Percentiles rank a stretch among this genome's conserved stretches.
phyloP scores from a whole-genome alignment of 371 early-diverging fungal species.

The Mucor circinelloides region DNA sequence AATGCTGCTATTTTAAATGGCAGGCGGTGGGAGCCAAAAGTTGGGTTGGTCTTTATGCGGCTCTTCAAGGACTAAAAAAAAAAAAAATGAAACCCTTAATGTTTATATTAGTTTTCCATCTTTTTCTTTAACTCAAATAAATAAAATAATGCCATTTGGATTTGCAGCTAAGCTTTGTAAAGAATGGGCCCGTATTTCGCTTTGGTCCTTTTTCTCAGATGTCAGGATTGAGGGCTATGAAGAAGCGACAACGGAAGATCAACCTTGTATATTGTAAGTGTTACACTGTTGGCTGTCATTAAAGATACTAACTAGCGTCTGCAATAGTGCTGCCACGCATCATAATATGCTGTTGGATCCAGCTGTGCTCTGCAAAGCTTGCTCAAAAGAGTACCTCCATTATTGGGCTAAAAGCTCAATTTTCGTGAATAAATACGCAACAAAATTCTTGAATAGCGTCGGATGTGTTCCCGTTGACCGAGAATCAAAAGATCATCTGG shows the following conservation, averaged over 20 bases:
- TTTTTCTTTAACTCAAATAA: not conserved
- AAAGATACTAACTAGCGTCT: not conserved
- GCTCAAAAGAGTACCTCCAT: constrained; percentile 25
- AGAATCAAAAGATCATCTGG: constrained; percentile 24
- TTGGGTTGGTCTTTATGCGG: not conserved
- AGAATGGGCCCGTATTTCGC: constrained; percentile 12
- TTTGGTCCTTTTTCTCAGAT: constrained; percentile 13
- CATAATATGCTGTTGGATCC: constrained; percentile 48
- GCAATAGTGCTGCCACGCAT: constrained; percentile 26
- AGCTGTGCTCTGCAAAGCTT: constrained; percentile 24
- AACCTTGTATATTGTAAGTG: constrained; percentile 22
- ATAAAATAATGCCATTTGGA: constrained; percentile 11
- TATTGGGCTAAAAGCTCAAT: constrained; percentile 41
- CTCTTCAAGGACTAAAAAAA: not conserved
- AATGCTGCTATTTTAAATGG: not conserved
- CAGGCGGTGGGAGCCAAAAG: not conserved
- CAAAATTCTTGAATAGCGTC: constrained; percentile 14
- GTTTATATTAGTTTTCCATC: not conserved
- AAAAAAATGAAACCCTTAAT: not conserved
- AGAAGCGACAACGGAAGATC: not conserved
- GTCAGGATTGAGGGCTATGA: constrained; percentile 1
- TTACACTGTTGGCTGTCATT: not conserved
- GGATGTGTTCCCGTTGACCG: constrained; percentile 44
- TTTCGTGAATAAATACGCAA: constrained; percentile 16
- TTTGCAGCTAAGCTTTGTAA: constrained; percentile 12